A percentile compares a stretch with the other conserved stretches of the same genome.
Conservation (phyloP, 2,329 filamentous ascomycete genomes). For the Alternaria hordeiaustralica region DNA sequence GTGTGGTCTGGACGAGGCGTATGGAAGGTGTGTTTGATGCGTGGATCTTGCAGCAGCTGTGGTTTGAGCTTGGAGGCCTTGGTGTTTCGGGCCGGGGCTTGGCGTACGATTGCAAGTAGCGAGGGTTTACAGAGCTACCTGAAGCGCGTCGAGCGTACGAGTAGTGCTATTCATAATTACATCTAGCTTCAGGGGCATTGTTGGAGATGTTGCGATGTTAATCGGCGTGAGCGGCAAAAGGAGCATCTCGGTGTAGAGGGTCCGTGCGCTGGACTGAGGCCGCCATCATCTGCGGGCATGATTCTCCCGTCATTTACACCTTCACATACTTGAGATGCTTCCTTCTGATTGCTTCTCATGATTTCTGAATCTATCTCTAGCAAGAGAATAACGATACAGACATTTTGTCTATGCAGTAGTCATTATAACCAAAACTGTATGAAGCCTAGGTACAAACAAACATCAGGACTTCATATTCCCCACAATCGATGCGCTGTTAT, state of each 20-base stretch:
- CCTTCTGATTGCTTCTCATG: neutral
- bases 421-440: neutral
- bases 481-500: neutral
- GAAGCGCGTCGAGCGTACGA: neutral
- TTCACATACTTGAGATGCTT: neutral
- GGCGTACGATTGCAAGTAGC: conserved; percentile 6
- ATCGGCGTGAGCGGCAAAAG: neutral
- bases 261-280: neutral
- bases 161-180: neutral
- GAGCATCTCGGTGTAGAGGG: neutral
- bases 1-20: neutral
- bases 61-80: conserved; percentile 28
- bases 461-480: neutral
- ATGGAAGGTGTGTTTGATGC: conserved; percentile 31
- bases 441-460: neutral
- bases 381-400: neutral
- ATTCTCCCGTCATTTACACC: neutral
- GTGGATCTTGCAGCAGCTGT: conserved; percentile 28
- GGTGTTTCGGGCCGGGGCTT: conserved; percentile 36
- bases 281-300: neutral
- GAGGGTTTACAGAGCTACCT: neutral
- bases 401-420: neutral
- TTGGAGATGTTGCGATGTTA: neutral
- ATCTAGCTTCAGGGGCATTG: neutral
- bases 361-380: neutral